Conservation (phyloP, 1,284 basidiomycete genomes). For the Inonotus hispidus region DNA sequence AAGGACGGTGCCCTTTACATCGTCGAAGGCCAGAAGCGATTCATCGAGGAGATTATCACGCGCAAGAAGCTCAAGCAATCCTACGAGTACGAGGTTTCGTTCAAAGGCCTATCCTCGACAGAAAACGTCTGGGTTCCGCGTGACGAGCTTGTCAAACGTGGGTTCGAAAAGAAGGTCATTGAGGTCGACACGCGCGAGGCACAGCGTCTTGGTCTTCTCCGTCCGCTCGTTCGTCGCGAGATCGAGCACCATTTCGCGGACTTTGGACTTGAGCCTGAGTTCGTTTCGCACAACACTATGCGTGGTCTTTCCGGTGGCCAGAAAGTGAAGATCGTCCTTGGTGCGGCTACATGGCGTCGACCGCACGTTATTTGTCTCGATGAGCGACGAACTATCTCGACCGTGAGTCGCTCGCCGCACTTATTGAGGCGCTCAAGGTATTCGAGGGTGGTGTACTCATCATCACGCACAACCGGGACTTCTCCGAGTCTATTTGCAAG, state of each 20-base stretch:
- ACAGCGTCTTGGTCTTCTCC: conserved; percentile 92
- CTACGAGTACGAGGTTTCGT: conserved; percentile 95
- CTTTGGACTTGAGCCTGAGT: conserved; percentile 95
- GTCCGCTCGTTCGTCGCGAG: conserved; percentile 94
- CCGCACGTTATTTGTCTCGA: conserved; percentile 97
- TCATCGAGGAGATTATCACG: conserved; percentile 86
- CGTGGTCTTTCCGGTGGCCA: conserved; percentile 98
- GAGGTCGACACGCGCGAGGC: conserved; percentile 98
- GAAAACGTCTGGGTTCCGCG: conserved; percentile 97
- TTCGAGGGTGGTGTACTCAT: conserved; percentile 97
- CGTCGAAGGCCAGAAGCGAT: conserved; percentile 90
- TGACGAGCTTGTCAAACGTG: conserved; percentile 95
- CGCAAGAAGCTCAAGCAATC: conserved; percentile 99
- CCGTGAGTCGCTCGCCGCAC: conserved; percentile 94
- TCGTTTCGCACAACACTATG: conserved; percentile 96
- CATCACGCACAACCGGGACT: conserved; percentile 97
- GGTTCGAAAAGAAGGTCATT: conserved; percentile 98
- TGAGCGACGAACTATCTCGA: conserved; percentile 97
- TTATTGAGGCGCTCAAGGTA: conserved; percentile 93
- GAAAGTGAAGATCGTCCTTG: conserved; percentile 99
- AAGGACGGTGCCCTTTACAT: conserved; percentile 86
- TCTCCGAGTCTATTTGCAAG: conserved; percentile 91
- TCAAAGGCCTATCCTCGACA: conserved; percentile 88
- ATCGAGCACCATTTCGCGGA: conserved; percentile 98
- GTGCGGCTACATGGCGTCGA: conserved; percentile 96